Conservation (phyloP, 306 rosid genomes). For the Lathyrus sativus region DNA sequence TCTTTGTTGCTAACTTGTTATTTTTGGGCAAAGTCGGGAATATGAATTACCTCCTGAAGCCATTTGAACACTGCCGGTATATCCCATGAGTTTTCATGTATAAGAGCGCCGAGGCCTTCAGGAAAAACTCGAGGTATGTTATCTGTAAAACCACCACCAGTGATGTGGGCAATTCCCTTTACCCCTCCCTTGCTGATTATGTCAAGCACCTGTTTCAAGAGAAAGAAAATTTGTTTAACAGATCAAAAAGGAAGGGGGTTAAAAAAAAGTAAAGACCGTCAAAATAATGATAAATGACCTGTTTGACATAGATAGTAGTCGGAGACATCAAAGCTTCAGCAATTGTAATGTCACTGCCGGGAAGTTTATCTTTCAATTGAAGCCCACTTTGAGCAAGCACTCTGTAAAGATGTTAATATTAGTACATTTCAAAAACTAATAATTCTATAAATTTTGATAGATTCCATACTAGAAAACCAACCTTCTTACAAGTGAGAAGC, state of each 20-base stretch:
- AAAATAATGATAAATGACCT: constrained; percentile 51
- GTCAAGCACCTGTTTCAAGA: constrained; percentile 67
- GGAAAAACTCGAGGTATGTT: constrained; percentile 92
- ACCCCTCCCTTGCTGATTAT: constrained; percentile 78
- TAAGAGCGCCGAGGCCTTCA: constrained; percentile 72
- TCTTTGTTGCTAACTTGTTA: constrained; percentile 2
- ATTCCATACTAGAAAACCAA: constrained; percentile 34
- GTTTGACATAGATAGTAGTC: constrained; percentile 82
- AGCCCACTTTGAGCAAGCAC: constrained; percentile 75
- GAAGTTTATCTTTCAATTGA: constrained; percentile 69
- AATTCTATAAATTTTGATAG: constrained; percentile 5
- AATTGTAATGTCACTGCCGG: constrained; percentile 57
- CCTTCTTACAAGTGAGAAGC: constrained; percentile 93
- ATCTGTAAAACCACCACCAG: constrained; percentile 95
- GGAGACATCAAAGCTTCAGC: constrained; percentile 94
- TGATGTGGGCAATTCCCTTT: constrained; percentile 86
- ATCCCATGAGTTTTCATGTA: constrained; percentile 72
- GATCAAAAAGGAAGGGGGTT: background rate
- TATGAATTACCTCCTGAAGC: constrained; percentile 79
- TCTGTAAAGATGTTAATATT: constrained; percentile 42
- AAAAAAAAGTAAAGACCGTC: background rate
- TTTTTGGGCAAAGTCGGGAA: background rate
- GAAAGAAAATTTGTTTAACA: background rate
- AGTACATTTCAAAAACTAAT: constrained; percentile 2
- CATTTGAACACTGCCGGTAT: constrained; percentile 73